Percentiles rank a stretch among this genome's conserved stretches.
Conservation (phyloP, 179 eudicot species). For the Spinacia oleracea region DNA sequence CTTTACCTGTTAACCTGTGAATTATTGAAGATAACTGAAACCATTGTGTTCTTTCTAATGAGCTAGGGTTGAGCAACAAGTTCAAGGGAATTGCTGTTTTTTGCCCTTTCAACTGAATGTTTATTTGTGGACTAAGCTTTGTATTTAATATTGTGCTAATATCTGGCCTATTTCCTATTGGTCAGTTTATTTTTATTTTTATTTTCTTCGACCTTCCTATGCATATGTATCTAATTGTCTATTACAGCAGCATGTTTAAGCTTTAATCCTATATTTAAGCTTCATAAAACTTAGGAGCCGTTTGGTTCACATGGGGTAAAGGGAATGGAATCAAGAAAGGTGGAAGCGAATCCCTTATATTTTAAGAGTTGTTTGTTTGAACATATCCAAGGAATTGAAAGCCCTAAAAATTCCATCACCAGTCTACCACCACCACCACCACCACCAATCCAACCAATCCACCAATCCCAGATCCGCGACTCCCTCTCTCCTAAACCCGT, state of each 20-base stretch:
- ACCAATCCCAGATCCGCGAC: too few relatives aligned
- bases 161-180: conserved; percentile 2
- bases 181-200: neutral
- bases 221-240: neutral
- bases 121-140: conserved; percentile 20
- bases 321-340: too few relatives aligned
- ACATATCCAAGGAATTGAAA: too few relatives aligned
- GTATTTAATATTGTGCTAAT: conserved; percentile 16
- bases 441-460: too few relatives aligned
- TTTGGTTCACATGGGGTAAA: too few relatives aligned
- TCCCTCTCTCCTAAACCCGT: too few relatives aligned
- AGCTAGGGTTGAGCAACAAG: conserved; percentile 15
- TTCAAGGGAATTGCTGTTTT: conserved; percentile 22
- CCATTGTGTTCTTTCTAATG: conserved; percentile 9
- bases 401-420: too few relatives aligned
- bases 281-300: too few relatives aligned
- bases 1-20: conserved; percentile 17
- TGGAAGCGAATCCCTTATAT: too few relatives aligned
- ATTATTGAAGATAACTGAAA: conserved; percentile 16
- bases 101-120: conserved; percentile 18
- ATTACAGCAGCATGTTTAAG: conserved; percentile 3
- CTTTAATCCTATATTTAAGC: neutral
- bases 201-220: neutral
- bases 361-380: too few relatives aligned
- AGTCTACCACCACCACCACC: too few relatives aligned